Percentiles rank a stretch among this genome's conserved stretches.
Evolutionary conservation across 441 rosid species (phyloP).

Genomic region (Brassica hybrid): DNA sequence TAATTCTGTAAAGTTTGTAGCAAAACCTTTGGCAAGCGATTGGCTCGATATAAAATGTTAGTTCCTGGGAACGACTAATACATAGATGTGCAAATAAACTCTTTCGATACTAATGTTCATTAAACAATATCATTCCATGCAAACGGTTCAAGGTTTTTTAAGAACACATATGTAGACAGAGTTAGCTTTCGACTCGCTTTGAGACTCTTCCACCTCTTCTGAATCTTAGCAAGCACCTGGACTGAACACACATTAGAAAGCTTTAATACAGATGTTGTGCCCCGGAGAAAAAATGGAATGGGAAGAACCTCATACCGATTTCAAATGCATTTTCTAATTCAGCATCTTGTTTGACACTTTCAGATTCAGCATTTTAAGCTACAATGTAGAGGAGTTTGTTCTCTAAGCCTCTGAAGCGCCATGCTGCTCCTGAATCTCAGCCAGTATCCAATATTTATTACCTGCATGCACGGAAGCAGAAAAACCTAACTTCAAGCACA

Average conservation of each 20-base stretch:
- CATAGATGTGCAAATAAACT: too few relatives aligned
- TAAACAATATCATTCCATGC: background rate
- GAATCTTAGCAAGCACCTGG: background rate
- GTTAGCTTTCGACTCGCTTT: background rate
- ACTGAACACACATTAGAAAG: background rate
- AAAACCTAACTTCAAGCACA: too few relatives aligned
- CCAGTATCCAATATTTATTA: slow-evolving; percentile 63
- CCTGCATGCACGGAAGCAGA: too few relatives aligned
- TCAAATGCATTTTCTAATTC: background rate
- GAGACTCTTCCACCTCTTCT: background rate
- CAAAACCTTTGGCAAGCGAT: background rate
- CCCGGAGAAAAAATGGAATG: background rate
- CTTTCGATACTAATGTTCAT: background rate
- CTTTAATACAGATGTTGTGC: background rate
- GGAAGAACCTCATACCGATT: background rate
- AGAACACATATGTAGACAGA: background rate
- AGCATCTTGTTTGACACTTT: too few relatives aligned
- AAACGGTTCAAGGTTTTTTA: background rate
- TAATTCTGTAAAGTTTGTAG: background rate
- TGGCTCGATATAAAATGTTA: background rate
- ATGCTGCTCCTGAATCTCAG: slow-evolving; percentile 98
- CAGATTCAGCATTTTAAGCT: too few relatives aligned
- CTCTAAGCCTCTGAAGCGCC: slow-evolving; percentile 18
- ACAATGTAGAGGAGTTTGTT: background rate
- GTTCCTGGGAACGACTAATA: too few relatives aligned